Conservation (phyloP, 768 basidiomycete genomes). For the Tulasnella calospora region DNA sequence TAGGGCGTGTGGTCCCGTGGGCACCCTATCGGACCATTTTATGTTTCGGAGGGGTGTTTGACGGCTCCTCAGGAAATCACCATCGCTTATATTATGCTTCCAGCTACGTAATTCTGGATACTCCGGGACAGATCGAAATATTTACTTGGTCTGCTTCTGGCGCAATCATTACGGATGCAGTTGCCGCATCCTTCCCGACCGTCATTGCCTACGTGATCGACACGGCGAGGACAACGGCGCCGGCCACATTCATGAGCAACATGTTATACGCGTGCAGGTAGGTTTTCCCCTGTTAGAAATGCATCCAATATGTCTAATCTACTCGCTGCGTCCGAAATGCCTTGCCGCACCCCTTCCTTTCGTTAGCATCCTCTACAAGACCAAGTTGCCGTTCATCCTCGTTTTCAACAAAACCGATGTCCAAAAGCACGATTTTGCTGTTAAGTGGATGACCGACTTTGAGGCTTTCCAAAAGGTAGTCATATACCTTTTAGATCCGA, state of each 20-base stretch:
- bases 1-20: background rate
- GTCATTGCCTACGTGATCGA: conserved; percentile 97
- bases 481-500: background rate
- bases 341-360: background rate
- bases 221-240: conserved; percentile 88
- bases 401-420: conserved; percentile 99
- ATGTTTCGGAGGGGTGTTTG: background rate
- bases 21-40: background rate
- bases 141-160: conserved; percentile 99
- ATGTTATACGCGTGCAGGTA: conserved; percentile 99
- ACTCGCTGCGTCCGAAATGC: conserved; percentile 18
- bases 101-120: conserved; percentile 93
- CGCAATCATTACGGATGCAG: conserved; percentile 94
- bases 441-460: conserved; percentile 99
- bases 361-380: conserved; percentile 90
- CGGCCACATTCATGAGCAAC: conserved; percentile 99
- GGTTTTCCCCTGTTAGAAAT: conserved; percentile 30
- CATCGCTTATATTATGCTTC: background rate
- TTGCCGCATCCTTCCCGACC: conserved; percentile 88
- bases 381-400: conserved; percentile 91
- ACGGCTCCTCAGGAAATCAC: conserved; percentile 10
- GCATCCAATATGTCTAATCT: background rate
- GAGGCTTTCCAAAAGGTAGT: conserved; percentile 87
- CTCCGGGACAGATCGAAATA: conserved; percentile 98
- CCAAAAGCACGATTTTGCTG: conserved; percentile 79